phyloP scores from a whole-genome alignment of 306 rosid genomes.

The Hippophae tibetana region DNA sequence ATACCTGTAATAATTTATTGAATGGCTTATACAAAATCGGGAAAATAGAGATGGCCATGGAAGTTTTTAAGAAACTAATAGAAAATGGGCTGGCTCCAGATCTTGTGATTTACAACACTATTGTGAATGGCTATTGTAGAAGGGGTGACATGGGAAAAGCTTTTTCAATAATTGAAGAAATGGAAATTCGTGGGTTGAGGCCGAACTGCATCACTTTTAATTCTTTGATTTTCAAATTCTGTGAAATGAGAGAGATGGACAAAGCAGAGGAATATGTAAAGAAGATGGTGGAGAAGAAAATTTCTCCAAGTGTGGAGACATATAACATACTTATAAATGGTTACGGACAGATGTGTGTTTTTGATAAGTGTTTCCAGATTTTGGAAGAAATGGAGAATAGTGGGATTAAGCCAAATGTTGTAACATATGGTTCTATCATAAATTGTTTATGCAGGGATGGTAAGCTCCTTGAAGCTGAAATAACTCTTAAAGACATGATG shows the following conservation, averaged over 20 bases:
- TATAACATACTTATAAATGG: conserved; percentile 56
- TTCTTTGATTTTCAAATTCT: conserved; percentile 42
- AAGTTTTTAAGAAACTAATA: conserved; percentile 43
- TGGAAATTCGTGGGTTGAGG: conserved; percentile 45
- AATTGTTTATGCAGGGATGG: conserved; percentile 55
- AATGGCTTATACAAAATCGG: conserved; percentile 60
- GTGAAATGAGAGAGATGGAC: conserved; percentile 46
- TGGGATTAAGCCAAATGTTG: conserved; percentile 61
- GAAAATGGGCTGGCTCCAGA: conserved; percentile 41
- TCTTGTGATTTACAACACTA: conserved; percentile 41
- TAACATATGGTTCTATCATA: conserved; percentile 67
- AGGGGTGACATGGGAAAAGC: conserved; percentile 42
- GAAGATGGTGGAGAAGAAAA: conserved; percentile 52
- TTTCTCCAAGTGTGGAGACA: conserved; percentile 46
- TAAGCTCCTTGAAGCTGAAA: conserved; percentile 64
- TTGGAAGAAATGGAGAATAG: conserved; percentile 65
- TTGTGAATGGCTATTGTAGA: conserved; percentile 60
- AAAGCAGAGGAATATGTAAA: conserved; percentile 65
- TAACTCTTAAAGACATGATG: conserved; percentile 49
- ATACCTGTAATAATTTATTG: conserved; percentile 43
- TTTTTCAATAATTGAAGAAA: conserved; percentile 29
- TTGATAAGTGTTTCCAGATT: conserved; percentile 53
- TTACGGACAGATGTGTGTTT: conserved; percentile 37
- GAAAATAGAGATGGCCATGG: conserved; percentile 45
- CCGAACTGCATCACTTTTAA: conserved; percentile 54